Evolutionary conservation across 2,329 filamentous ascomycete genomes (phyloP).

Genomic region (Apiospora hydei): DNA sequence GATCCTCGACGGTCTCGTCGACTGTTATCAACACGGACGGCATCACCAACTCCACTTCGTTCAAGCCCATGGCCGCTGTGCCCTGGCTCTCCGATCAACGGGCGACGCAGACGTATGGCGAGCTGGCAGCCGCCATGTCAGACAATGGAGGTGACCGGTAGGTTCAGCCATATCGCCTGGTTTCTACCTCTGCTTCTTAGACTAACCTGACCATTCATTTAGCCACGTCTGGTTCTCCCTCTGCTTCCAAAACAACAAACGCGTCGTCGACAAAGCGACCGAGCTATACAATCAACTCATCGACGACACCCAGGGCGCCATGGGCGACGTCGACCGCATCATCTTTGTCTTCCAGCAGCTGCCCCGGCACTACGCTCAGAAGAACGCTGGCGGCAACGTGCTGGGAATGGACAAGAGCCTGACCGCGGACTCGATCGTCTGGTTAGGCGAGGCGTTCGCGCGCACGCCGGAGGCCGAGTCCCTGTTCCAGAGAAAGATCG

Average conservation of each 20-base stretch:
- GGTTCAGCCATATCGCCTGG: neutral
- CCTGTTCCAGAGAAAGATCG: constrained; percentile 41
- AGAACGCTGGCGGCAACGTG: constrained; percentile 48
- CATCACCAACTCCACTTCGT: neutral
- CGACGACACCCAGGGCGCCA: constrained; percentile 26
- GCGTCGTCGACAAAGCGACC: constrained; percentile 28
- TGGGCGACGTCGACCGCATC: constrained; percentile 29
- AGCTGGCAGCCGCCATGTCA: neutral
- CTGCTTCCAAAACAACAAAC: constrained; percentile 32
- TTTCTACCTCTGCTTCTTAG: neutral
- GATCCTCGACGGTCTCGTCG: neutral
- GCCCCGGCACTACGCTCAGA: constrained; percentile 40
- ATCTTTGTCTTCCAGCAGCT: constrained; percentile 30
- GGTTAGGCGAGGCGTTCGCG: constrained; percentile 41
- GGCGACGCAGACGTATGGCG: neutral
- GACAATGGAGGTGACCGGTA: neutral
- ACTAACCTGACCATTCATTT: neutral
- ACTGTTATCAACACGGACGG: constrained; percentile 2
- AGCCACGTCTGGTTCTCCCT: constrained; percentile 29
- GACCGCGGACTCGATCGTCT: constrained; percentile 41
- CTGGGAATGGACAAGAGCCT: constrained; percentile 44
- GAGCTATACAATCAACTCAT: constrained; percentile 27
- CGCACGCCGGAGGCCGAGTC: constrained; percentile 37
- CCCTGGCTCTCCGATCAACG: neutral
- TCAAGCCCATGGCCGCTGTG: constrained; percentile 1